Base-by-base conservation (phyloP, 2,329 filamentous ascomycete genomes). In the Fusarium brachygibbosum region DNA sequence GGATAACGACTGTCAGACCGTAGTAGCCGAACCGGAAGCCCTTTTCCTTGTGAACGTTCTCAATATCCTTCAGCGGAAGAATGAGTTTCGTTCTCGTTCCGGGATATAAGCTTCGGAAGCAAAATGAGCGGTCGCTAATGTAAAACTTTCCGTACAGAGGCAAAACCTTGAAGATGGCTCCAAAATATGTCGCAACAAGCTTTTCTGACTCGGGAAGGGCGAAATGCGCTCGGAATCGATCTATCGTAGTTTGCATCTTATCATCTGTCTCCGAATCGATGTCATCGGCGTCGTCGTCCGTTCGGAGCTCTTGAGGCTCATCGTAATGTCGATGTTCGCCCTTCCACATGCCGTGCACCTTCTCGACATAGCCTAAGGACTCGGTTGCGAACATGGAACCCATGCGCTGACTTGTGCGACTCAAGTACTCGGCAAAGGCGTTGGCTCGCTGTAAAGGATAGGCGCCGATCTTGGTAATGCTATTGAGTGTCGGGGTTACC, bases 81-180 rank as follows among this genome's bases (percentile, higher is more conserved):
- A 98, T 94, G 71, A 98, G 84, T 80, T 98, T 98, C 0, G 95
- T 98, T 58, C 93, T 89, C 5, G 93, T 97, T 1, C 94, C 94
- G 2, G 93, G 93, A 35, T 98, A 83, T 53, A 98, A 82, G 76
- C 94, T 98, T 58, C 96, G 91, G 81, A 97, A 99, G 81, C 96
- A 99, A 69, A 98, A 93, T 60, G 90, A 91, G 23, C 88, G 88
- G 71, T 94, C 90, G 76, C 96, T 94, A 70, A 98, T 90, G 79
- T 99, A 99, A 34, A 98, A 92, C 80, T 98, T 99, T 73, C 96
- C 96, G 74, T 98, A 98, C 3, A 98, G 85, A 4, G 96, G 96
- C 31, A 98, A 80, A 1, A 97, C 93, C 4, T 94, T 90, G 72
- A 97, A 89, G n/a, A 98, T 85, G 76, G 92, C 93, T n/a, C 93